Evolutionary conservation across 1,284 basidiomycete species (phyloP), one percentile per base, ranked within the genome.

Genomic region (Malassezia pachydermatis): DNA sequence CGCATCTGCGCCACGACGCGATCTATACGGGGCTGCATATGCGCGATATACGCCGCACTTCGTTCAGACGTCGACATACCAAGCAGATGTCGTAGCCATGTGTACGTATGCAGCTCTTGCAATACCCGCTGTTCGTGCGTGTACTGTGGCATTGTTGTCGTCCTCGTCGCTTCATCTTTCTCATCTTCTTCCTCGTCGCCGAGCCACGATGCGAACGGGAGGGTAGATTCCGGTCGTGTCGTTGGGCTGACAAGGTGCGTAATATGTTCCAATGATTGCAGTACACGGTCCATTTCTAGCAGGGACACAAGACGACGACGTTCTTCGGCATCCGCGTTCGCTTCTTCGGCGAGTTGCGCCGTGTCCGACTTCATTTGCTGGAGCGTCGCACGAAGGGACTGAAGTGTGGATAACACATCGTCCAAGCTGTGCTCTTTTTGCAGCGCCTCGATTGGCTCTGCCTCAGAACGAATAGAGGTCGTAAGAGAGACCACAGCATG

Each of bases 401-500:
- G 13, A 13, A 52, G 20, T 13, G 25, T 14, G 4, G n/a, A 19
- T 5, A 22, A 25, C 6, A 37, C 36, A 4, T n/a, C 17, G 3
- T 20, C 8, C 24, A 41, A n/a, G 5, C 20, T 20, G 11, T 17
- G 16, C 11, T 34, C 24, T 11, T 40, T 32, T 3, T n/a, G 20
- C 27, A 52, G 20, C 16, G 11, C 22, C 3, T 35, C 8, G 22
- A 52, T 32, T 6, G 5, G 14, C 5, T 25, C 25, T 4, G 50
- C 34, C 23, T 52, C 35, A 1, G 9, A n/a, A 11, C 30, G 23
- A 11, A 52, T 11, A 89, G 86, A 2, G 85, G 89, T 57, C 24
- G 89, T 90, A 20, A 98, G 77, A 59, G 85, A 88, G 59, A 98
- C 94, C 72, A 96, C 96, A 36, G 89, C 89, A 72, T 89, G 88